phyloP scores from a whole-genome alignment of 176 grass and related monocot genomes.

The Themeda triandra region DNA sequence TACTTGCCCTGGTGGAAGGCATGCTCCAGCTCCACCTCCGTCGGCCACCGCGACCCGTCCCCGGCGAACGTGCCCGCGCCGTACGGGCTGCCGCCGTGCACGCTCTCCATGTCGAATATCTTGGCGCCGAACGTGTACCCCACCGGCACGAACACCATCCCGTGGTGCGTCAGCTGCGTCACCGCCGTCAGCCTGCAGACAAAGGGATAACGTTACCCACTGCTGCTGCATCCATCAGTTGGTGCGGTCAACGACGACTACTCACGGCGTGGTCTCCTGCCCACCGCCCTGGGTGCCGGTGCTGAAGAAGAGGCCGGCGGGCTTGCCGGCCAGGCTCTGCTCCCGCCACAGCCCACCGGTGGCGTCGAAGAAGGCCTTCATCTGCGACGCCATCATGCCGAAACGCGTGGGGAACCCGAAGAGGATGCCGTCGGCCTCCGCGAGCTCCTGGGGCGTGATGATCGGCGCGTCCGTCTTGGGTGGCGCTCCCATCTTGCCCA shows the following conservation, averaged over 20 bases:
- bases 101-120: conserved; percentile 65
- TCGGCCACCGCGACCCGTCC: conserved; percentile 64
- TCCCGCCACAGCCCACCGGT: conserved; percentile 46
- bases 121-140: conserved; percentile 74
- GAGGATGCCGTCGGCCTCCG: conserved; percentile 43
- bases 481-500: conserved; percentile 67
- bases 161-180: conserved; percentile 72
- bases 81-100: conserved; percentile 70
- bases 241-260: neutral
- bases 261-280: conserved; percentile 51
- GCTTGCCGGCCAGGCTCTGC: conserved; percentile 59
- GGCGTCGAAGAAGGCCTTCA: conserved; percentile 54
- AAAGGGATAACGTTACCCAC: neutral
- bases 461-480: conserved; percentile 43
- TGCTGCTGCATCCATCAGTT: neutral
- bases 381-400: conserved; percentile 54
- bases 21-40: conserved; percentile 72
- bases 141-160: conserved; percentile 75
- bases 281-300: conserved; percentile 54
- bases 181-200: conserved; percentile 53
- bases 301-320: conserved; percentile 53
- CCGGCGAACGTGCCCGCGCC: conserved; percentile 67
- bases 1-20: conserved; percentile 92
- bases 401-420: conserved; percentile 58
- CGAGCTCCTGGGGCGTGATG: conserved; percentile 46